These are phyloP conservation scores for Baorangia bicolor DNA, from an alignment of 768 basidiomycete genomes.

Conservation along the genomic window DNA sequence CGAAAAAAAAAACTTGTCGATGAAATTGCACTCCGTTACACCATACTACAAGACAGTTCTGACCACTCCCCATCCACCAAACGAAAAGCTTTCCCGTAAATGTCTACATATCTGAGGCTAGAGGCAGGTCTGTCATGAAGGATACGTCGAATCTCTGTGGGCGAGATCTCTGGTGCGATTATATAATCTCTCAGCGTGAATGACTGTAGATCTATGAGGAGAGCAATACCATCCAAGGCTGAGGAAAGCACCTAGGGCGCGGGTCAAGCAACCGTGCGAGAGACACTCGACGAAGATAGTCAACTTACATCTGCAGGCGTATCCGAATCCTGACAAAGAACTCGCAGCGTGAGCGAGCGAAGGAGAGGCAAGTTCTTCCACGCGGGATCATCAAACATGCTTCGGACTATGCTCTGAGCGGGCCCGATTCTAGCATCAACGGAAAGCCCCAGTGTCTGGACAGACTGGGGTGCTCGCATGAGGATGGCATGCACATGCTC, in stretches of 20 bases:
- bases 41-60: background rate
- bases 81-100: background rate
- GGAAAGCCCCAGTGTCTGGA: conserved; percentile 1
- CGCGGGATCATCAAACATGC: background rate
- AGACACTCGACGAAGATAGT: background rate
- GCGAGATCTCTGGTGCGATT: background rate
- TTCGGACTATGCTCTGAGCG: background rate
- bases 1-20: background rate
- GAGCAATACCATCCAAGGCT: background rate
- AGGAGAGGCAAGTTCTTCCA: conserved; percentile 4
- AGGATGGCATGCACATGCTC: background rate
- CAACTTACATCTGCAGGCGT: background rate
- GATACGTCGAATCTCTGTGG: background rate
- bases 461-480: background rate
- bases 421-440: background rate
- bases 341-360: conserved; percentile 6
- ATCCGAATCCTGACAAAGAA: no score
- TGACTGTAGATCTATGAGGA: background rate
- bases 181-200: background rate
- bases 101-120: background rate
- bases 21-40: background rate
- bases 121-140: conserved; percentile 1
- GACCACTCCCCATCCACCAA: conserved; percentile 11
- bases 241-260: background rate
- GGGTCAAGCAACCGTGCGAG: background rate